Evolutionary conservation across 1,284 basidiomycete genomes (phyloP), one percentile per base, ranked within the genome.

Genomic region (Cryptococcus sp.): DNA sequence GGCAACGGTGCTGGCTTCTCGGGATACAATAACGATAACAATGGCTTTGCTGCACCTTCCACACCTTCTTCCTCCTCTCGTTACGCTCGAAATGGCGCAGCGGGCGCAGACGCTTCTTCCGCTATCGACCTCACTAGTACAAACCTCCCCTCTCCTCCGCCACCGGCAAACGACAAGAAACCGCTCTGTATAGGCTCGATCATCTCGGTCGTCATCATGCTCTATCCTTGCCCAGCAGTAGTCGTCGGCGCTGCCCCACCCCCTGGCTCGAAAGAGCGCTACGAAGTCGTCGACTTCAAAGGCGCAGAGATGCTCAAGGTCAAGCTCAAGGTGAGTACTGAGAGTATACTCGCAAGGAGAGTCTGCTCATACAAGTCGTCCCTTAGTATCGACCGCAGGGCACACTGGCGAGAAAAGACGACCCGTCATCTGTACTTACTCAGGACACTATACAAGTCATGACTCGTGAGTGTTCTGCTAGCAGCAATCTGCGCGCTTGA

Each of bases 141-240:
- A 8, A 58, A 63, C 16, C 50, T 65, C 17, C 67, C 64, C 15
- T 61, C 66, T 22, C 69, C 62, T 11, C 65, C 66, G 4, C 67
- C 62, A 15, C 38, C 55, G 0, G 49, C 54, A 19, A 57, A 64
- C n/a, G 60, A 63, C 26, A 73, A 72, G 49, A 61, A 69, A 41
- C 72, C 77, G 0, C 85, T 95, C 47, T 95, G 93, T 74, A 93
- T 96, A 57, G 93, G 93, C 2, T 88, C 90, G 54, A 81, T 96
- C 50, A 82, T 83, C 44, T 87, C 87, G 10, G 89, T 87, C 16
- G 91, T 90, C 4, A 83, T 95, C 47, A 87, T 95, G 54, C 81
- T 94, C 8, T 93, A 93, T 76, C 92, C 91, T 3, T 84, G 88
- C n/a, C 72, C 82, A 22, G 93, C 91, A 69, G 79, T 91, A 20